Evolutionary conservation across 1,284 basidiomycete genomes (phyloP).

Genomic region (Fomes fomentarius): DNA sequence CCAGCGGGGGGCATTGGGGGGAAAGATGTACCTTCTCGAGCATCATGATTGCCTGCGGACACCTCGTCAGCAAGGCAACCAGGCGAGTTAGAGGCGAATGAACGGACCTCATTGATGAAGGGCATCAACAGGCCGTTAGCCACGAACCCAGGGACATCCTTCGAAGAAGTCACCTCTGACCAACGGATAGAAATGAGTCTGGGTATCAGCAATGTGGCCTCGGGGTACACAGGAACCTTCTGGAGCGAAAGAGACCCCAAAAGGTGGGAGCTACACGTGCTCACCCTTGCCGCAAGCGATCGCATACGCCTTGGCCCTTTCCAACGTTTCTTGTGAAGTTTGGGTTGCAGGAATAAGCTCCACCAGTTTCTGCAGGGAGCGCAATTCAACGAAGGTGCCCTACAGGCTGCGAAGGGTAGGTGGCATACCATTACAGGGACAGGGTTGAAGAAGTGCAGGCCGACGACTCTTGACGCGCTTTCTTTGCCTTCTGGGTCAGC

Average conservation of each 20-base stretch:
- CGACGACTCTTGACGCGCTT: constrained; percentile 73
- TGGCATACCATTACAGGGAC: constrained; percentile 92
- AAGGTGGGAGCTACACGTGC: background rate
- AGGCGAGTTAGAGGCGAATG: constrained; percentile 1
- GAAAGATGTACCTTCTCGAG: constrained; percentile 71
- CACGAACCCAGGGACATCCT: constrained; percentile 92
- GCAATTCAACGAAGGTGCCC: too few species aligned
- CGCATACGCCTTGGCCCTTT: constrained; percentile 83
- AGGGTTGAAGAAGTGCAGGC: constrained; percentile 95
- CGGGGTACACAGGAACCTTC: background rate
- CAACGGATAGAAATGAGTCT: background rate
- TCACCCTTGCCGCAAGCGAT: constrained; percentile 88
- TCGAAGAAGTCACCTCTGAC: constrained; percentile 83
- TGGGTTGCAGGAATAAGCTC: constrained; percentile 94
- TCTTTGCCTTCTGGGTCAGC: constrained; percentile 65
- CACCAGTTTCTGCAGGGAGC: constrained; percentile 71
- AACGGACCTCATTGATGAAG: constrained; percentile 82
- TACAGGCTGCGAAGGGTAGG: too few species aligned
- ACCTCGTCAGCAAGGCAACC: background rate
- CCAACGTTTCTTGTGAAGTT: constrained; percentile 79
- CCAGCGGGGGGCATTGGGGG: background rate
- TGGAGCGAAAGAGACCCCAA: background rate
- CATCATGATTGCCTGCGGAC: constrained; percentile 83
- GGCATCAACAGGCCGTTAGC: constrained; percentile 90
- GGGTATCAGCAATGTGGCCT: background rate